Base-by-base conservation (phyloP, 1,284 basidiomycete genomes). In the Cryptococcus hybrid region DNA sequence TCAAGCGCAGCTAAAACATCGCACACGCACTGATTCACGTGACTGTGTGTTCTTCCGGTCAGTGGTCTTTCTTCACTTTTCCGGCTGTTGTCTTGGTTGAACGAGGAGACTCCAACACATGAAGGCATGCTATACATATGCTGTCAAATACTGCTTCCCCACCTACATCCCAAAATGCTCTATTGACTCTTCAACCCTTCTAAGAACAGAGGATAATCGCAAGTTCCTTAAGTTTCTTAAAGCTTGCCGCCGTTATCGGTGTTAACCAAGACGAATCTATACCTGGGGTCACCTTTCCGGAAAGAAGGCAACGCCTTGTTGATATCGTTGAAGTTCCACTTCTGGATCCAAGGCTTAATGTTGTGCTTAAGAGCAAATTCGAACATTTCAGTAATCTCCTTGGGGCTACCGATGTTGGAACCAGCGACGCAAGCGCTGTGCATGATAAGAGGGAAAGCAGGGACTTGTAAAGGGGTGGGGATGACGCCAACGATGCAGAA, bases 201-300 rank as follows among this genome's bases (percentile, higher is more conserved):
- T 24, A 24, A 24, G 24, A 24, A 24, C 24, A 24, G 24, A 24
- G 24, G 24, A 24, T 24, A 24, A 24, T 24, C 24, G 24, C 24
- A 24, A 24, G 24, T 24, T 24, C 24, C 24, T 24, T 24, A n/a
- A n/a, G n/a, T n/a, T n/a, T n/a, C n/a, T n/a, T n/a, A 67, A 46
- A 77, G 62, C 63, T 72, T 69, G 38, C 68, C 74, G 46, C 67
- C 67, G 47, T 67, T 60, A 35, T 70, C 46, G 57, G 75, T 67
- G 73, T 81, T 81, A 56, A 80, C 74, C 44, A 82, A 72, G 36
- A 80, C 79, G 61, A 78, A 80, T 55, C 80, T 71, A 74, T 77
- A 82, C 47, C 76, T 63, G 45, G 77, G 74, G 63, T 81, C 78
- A 56, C 79, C 79, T 15, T 70, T 72, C 49, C 78, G 66, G 65